A percentile compares a stretch with the other conserved stretches of the same genome.
Conservation (phyloP, 805 yeast genomes). For the Schwanniomyces yamadae region DNA sequence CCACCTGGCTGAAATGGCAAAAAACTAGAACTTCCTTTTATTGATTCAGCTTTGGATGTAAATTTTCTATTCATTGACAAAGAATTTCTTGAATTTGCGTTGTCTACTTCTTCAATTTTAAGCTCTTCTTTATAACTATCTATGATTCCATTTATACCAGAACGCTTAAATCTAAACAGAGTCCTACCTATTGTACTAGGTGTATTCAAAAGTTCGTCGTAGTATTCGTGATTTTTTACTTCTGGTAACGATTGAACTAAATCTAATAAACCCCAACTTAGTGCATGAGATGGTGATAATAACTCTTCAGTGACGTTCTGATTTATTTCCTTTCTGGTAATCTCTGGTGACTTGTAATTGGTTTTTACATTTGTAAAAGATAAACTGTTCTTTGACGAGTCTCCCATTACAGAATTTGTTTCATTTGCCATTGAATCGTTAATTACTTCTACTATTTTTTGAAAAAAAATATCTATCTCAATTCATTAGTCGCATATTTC, state of each 20-base stretch:
- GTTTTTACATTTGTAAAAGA: conserved; percentile 7
- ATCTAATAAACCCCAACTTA: conserved; percentile 73
- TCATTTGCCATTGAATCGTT: not conserved
- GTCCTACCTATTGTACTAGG: conserved; percentile 69
- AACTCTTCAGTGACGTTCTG: conserved; percentile 35
- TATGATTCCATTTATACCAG: conserved; percentile 75
- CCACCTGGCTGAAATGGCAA: conserved; percentile 97
- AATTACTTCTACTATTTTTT: not conserved
- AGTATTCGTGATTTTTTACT: conserved; percentile 35
- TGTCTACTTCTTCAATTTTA: conserved; percentile 43
- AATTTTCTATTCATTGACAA: conserved; percentile 70
- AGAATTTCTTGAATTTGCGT: conserved; percentile 64
- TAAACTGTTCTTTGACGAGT: not conserved
- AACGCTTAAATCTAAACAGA: conserved; percentile 62
- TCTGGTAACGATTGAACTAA: conserved; percentile 59
- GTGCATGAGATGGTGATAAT: conserved; percentile 59
- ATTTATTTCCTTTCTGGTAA: conserved; percentile 2
- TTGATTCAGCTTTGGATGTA: conserved; percentile 57
- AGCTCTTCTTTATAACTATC: conserved; percentile 58
- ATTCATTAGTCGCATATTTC: not conserved
- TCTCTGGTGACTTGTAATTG: conserved; percentile 1
- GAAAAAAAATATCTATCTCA: not conserved
- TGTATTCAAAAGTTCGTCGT: conserved; percentile 47
- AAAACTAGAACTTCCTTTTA: conserved; percentile 69
- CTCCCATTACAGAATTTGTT: not conserved